Evolutionary conservation across 768 basidiomycete species (phyloP).

Genomic region (Podaxis carcinomalis): DNA sequence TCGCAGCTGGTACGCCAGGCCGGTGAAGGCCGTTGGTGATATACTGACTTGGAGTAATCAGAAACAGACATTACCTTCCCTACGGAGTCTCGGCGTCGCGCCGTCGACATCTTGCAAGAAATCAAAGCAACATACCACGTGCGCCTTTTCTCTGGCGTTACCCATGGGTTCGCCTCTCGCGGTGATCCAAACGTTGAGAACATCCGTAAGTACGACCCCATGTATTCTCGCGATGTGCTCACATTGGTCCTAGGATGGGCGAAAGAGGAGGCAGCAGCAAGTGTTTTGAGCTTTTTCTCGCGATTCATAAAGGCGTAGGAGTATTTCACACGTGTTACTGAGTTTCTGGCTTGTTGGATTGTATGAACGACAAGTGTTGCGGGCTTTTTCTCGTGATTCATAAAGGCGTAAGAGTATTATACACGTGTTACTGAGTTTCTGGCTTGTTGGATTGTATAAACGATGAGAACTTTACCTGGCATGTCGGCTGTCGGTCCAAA

Average conservation of each 20-base stretch:
- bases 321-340: neutral
- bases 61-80: constrained; percentile 57
- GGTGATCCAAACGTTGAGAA: constrained; percentile 39
- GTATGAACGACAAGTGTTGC: constrained; percentile 28
- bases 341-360: neutral
- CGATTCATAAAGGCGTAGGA: constrained; percentile 29
- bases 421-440: neutral
- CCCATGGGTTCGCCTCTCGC: constrained; percentile 46
- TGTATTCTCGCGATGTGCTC: neutral
- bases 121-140: constrained; percentile 50
- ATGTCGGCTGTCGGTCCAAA: too few species aligned
- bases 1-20: constrained; percentile 43
- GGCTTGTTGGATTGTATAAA: neutral
- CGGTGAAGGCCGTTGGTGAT: too few species aligned
- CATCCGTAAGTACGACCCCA: constrained; percentile 25
- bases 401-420: constrained; percentile 1
- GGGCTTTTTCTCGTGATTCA: constrained; percentile 49
- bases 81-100: constrained; percentile 43
- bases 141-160: constrained; percentile 50
- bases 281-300: constrained; percentile 47
- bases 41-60: constrained; percentile 13
- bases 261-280: constrained; percentile 53
- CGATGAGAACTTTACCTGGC: too few species aligned
- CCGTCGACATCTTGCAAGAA: constrained; percentile 52
- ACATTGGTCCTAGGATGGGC: constrained; percentile 45